Conservation (phyloP, 2,329 filamentous ascomycete species). For the Annulohypoxylon truncatum region DNA sequence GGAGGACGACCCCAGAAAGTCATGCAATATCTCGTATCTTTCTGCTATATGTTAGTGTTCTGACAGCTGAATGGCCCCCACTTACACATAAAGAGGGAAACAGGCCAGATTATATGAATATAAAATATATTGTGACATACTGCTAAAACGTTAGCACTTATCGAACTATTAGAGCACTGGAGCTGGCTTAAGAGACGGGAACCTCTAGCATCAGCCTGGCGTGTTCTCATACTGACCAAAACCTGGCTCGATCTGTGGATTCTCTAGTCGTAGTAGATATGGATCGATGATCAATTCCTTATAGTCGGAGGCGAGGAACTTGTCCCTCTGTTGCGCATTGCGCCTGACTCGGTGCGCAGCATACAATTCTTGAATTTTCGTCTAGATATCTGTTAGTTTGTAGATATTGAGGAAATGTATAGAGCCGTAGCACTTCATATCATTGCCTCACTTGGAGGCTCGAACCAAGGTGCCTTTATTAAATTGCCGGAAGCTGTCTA, state of each 20-base stretch:
- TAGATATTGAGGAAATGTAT: background rate
- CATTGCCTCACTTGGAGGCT: background rate
- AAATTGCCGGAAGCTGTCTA: background rate
- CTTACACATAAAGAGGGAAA: background rate
- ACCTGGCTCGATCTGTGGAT: slow-evolving; percentile 71
- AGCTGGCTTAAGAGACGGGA: background rate
- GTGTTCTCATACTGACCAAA: slow-evolving; percentile 57
- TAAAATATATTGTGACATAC: slow-evolving; percentile 26
- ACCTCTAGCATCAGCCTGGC: background rate
- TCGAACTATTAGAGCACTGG: background rate
- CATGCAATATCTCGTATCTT: slow-evolving; percentile 82
- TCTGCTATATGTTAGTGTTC: slow-evolving; percentile 33
- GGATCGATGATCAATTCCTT: slow-evolving; percentile 79
- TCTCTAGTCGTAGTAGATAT: slow-evolving; percentile 76
- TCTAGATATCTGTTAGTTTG: slow-evolving; percentile 55
- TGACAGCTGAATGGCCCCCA: background rate
- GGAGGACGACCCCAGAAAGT: slow-evolving; percentile 91
- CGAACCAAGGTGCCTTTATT: background rate
- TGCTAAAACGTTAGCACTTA: slow-evolving; percentile 21
- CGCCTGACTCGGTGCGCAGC: slow-evolving; percentile 77
- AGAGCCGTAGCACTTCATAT: background rate
- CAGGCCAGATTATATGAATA: background rate
- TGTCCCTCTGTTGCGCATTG: slow-evolving; percentile 79
- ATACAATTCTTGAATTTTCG: slow-evolving; percentile 78
- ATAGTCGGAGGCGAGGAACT: slow-evolving; percentile 77